phyloP scores from a whole-genome alignment of 2,329 filamentous ascomycete species.

The Colletotrichum neosansevieriae region DNA sequence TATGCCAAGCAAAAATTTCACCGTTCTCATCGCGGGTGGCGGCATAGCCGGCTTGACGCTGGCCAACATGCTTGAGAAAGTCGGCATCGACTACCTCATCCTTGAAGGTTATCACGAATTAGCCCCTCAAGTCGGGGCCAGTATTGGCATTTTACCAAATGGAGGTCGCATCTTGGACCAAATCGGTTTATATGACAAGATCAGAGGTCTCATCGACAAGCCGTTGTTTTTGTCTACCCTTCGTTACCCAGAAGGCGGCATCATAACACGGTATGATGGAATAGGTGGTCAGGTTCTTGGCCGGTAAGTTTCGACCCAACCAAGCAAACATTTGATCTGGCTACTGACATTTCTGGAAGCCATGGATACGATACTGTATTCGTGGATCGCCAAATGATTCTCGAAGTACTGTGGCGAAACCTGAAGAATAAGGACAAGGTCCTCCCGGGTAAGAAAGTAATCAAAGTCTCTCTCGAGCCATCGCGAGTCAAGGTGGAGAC shows the following conservation, averaged over 20 bases:
- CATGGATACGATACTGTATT: slow-evolving; percentile 49
- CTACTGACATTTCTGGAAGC: slow-evolving; percentile 19
- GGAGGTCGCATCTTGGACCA: slow-evolving; percentile 62
- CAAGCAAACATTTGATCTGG: background rate
- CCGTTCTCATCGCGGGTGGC: background rate
- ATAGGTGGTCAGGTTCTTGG: slow-evolving; percentile 1
- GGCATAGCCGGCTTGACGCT: slow-evolving; percentile 38
- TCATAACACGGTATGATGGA: background rate
- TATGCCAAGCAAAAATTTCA: slow-evolving; percentile 6
- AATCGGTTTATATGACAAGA: slow-evolving; percentile 52
- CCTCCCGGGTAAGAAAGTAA: slow-evolving; percentile 13
- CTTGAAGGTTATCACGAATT: slow-evolving; percentile 57
- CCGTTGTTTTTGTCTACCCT: slow-evolving; percentile 3
- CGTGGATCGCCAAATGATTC: slow-evolving; percentile 51
- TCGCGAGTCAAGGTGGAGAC: slow-evolving; percentile 10
- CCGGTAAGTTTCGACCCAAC: background rate
- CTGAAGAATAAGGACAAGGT: slow-evolving; percentile 46
- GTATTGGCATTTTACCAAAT: slow-evolving; percentile 58
- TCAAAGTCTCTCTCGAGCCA: background rate
- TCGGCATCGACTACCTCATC: slow-evolving; percentile 60
- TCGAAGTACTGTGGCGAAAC: slow-evolving; percentile 50
- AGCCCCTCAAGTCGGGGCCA: slow-evolving; percentile 59
- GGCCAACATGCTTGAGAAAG: slow-evolving; percentile 54
- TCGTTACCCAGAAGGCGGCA: background rate
- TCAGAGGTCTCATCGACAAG: slow-evolving; percentile 15